Evolutionary conservation across 2,329 filamentous ascomycete genomes (phyloP), one percentile per base, ranked within the genome.

Genomic region (Fusarium chlamydosporum): DNA sequence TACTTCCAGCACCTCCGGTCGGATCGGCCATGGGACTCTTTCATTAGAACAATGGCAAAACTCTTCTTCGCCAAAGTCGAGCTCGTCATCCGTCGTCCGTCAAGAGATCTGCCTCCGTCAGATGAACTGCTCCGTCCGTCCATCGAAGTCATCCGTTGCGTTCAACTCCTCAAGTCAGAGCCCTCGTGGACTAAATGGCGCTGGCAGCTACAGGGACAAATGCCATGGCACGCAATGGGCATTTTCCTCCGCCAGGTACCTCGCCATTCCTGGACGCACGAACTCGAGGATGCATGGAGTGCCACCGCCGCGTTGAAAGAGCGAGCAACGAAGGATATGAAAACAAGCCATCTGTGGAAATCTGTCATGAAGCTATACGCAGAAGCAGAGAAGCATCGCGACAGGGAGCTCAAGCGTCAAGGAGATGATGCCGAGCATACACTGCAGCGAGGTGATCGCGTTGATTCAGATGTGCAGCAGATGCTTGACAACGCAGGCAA

Each of bases 61-160:
- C 64, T 76, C 12, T 75, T 75, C 45, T 75, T 76, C 41, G 68
- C 75, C 20, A 76, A 76, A n/a, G 56, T 73, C 6, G 71, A 76
- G 41, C 55, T 75, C 1, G 62, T 68, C 10, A 56, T 75, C 13
- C 56, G 74, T 33, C 59, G 56, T 11, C 45, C 55, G 5, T 57
- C 64, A 16, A n/a, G 10, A 4, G 34, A 33, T 7, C 27, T n/a
- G 12, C 20, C 18, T 15, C 20, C 53, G n/a, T 27, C 31, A 12
- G 20, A 46, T 33, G 40, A 61, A 12, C 26, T 65, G 6, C 29
- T 70, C 1, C 56, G 38, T 0, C 52, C 67, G 0, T 66, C 57
- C 23, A 67, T 72, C 7, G 54, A 57, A 7, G 63, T 70, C 26
- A 65, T 76, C 27, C 70, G 72, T n/a, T 61, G 68, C 1, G 65